Evolutionary conservation across 2,329 filamentous ascomycete species (phyloP).

Genomic region (Colletotrichum caudatum): DNA sequence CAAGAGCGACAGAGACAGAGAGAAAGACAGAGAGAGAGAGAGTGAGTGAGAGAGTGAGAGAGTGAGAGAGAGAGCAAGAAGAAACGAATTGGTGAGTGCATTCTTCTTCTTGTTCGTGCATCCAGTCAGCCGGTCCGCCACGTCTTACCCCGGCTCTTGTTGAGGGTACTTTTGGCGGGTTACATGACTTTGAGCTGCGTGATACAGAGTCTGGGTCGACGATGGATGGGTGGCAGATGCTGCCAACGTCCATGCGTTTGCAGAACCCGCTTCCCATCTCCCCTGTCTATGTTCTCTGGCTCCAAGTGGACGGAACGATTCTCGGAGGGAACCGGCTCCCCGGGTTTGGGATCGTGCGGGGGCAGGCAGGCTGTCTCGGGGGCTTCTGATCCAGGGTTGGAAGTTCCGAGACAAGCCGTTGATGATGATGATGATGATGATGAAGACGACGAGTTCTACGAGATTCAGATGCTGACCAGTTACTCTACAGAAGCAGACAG

Average conservation of each 20-base stretch:
- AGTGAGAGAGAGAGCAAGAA: no score
- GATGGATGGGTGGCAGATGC: background rate
- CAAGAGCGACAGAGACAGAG: background rate
- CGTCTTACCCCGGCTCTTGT: background rate
- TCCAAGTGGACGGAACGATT: background rate
- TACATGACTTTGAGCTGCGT: background rate
- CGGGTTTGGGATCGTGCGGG: background rate
- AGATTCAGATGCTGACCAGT: background rate
- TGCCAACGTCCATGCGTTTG: background rate
- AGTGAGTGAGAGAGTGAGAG: no score
- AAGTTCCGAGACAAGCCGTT: background rate
- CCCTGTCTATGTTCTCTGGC: background rate
- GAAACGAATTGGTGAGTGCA: background rate
- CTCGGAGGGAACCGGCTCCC: background rate
- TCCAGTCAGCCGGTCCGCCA: background rate
- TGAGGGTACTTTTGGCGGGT: background rate
- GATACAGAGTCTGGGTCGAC: background rate
- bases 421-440: background rate
- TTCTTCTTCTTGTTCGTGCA: background rate
- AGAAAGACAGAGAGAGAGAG: no score
- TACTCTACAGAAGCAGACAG: background rate
- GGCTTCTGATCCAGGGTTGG: background rate
- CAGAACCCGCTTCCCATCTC: no score
- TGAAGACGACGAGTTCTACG: background rate
- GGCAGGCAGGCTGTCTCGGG: background rate